phyloP scores from a whole-genome alignment of 371 early-diverging fungal genomes.

The Lichtheimia hyalospora region DNA sequence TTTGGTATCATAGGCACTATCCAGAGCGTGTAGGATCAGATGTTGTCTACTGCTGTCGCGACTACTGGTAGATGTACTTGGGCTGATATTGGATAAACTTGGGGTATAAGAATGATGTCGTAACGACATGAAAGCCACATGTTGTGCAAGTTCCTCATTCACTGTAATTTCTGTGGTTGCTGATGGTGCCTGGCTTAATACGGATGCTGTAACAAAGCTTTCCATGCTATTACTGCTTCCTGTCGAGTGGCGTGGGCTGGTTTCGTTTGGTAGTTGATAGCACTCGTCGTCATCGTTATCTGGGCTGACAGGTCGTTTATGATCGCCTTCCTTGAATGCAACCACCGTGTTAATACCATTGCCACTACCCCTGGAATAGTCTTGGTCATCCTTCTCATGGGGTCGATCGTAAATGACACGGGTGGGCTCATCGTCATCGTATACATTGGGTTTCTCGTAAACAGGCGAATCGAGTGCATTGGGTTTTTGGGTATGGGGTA shows the following conservation, averaged over 20 bases:
- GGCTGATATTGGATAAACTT: conserved; percentile 7
- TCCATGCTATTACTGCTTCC: conserved; percentile 1
- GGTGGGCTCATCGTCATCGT: conserved; percentile 14
- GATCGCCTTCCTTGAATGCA: conserved; percentile 4
- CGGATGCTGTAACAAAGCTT: conserved; percentile 5
- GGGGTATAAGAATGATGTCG: conserved; percentile 2
- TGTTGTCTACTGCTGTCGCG: conserved; percentile 7
- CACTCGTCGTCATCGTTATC: conserved; percentile 2
- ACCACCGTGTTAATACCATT: conserved; percentile 14
- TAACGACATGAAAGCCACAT: conserved; percentile 7
- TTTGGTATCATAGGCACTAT: not conserved
- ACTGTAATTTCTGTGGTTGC: conserved; percentile 10
- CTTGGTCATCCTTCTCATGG: conserved; percentile 4
- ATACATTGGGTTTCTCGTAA: conserved; percentile 26
- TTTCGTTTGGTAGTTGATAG: not conserved
- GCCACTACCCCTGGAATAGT: not conserved
- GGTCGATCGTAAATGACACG: conserved; percentile 4
- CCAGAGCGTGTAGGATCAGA: conserved; percentile 4
- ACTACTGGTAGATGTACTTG: conserved; percentile 14
- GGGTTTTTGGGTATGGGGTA: conserved; percentile 18
- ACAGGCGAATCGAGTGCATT: conserved; percentile 23
- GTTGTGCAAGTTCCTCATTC: conserved; percentile 10
- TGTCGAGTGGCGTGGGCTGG: not conserved
- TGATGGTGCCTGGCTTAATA: conserved; percentile 12
- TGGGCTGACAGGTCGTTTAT: conserved; percentile 16